Evolutionary conservation across 768 basidiomycete genomes (phyloP).

Genomic region (Macrocybe gigantea): DNA sequence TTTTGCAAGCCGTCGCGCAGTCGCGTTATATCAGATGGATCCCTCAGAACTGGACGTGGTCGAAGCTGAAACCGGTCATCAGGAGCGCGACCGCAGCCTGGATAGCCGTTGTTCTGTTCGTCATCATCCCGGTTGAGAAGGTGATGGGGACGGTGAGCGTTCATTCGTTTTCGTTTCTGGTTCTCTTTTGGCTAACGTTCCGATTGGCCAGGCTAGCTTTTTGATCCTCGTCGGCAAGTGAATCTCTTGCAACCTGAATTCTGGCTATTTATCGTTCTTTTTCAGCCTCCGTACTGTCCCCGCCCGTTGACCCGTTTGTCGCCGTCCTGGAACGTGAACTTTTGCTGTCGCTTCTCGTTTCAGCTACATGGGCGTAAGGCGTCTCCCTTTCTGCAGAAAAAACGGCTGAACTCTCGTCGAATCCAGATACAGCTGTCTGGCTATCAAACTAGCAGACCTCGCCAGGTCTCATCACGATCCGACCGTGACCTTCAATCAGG

Average conservation of each 20-base stretch:
- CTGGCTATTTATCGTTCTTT: not conserved
- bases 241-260: not conserved
- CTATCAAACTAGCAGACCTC: conserved; percentile 54
- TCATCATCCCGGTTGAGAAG: conserved; percentile 42
- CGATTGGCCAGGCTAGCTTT: conserved; percentile 46
- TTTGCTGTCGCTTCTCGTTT: conserved; percentile 43
- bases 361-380: conserved; percentile 56
- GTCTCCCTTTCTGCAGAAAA: not conserved
- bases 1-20: too few species aligned
- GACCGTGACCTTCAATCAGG: conserved; percentile 28
- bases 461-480: conserved; percentile 40
- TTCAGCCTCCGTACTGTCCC: conserved; percentile 57
- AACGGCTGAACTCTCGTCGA: not conserved
- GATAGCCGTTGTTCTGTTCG: conserved; percentile 52
- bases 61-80: conserved; percentile 56
- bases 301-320: conserved; percentile 66
- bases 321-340: conserved; percentile 61
- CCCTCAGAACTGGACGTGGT: conserved; percentile 47
- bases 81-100: conserved; percentile 60
- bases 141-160: conserved; percentile 52
- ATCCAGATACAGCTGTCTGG: conserved; percentile 61
- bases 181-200: not conserved
- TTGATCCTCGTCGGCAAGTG: conserved; percentile 53
- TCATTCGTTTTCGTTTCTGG: not conserved
- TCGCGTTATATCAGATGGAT: conserved; percentile 43